These are phyloP conservation scores for Coffea canephora DNA, from an alignment of 257 asterid species.

Conservation along the genomic window DNA sequence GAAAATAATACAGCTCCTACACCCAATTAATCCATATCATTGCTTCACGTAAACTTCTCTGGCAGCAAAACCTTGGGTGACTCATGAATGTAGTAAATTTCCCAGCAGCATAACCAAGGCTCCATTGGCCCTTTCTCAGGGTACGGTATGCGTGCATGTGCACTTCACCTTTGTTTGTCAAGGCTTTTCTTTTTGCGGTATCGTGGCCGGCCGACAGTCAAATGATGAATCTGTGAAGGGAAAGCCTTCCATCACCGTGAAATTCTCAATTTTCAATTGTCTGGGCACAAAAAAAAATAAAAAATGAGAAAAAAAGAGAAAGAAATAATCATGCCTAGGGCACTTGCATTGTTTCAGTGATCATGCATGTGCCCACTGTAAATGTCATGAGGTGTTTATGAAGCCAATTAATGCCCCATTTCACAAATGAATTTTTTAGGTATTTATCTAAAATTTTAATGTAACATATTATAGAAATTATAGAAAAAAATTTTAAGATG, in stretches of 20 bases:
- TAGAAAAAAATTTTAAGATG: too few species aligned
- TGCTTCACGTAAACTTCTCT: neutral
- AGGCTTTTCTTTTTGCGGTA: neutral
- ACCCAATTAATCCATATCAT: neutral
- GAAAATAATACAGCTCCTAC: neutral
- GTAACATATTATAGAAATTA: too few species aligned
- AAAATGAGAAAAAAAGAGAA: too few species aligned
- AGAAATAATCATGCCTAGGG: too few species aligned
- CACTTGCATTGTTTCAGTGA: too few species aligned
- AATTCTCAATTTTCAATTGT: too few species aligned
- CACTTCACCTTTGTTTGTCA: neutral
- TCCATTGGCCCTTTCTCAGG: neutral
- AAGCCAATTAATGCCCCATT: too few species aligned
- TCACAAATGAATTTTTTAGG: too few species aligned
- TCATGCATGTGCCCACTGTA: too few species aligned
- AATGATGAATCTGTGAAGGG: neutral
- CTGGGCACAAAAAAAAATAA: neutral
- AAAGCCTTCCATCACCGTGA: neutral
- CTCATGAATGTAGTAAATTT: neutral
- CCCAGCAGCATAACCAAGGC: neutral
- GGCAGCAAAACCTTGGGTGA: neutral
- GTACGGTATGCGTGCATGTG: constrained; percentile 6
- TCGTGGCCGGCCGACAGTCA: neutral
- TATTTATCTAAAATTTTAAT: too few species aligned
- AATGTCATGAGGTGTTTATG: too few species aligned